phyloP scores from a whole-genome alignment of 352 stramenopile genomes.

The Phytophthora sp. region DNA sequence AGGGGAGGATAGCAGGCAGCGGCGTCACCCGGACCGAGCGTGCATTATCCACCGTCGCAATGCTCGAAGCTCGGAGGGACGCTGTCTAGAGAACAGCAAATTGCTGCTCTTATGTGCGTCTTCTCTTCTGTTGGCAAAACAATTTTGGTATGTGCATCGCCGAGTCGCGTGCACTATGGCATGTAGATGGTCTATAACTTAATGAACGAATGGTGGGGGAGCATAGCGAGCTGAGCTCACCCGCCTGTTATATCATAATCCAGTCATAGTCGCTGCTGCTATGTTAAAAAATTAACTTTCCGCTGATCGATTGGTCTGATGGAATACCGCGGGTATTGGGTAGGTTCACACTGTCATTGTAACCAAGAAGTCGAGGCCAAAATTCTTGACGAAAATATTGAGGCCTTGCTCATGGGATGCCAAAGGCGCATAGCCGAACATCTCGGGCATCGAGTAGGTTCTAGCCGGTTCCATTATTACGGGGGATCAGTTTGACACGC shows the following conservation, averaged over 20 bases:
- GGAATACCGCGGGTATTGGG: no score
- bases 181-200: constrained; percentile 33
- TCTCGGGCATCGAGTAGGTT: background rate
- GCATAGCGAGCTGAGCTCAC: background rate
- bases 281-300: background rate
- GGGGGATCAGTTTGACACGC: background rate
- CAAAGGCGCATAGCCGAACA: no score
- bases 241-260: background rate
- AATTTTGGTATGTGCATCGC: constrained; percentile 14
- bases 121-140: constrained; percentile 11
- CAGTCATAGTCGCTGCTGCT: background rate
- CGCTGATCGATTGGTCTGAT: no score
- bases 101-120: background rate
- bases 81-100: constrained; percentile 20
- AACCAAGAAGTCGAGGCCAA: background rate
- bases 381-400: no score
- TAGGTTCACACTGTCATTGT: no score
- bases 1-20: constrained; percentile 20
- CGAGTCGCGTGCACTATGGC: background rate
- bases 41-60: constrained; percentile 21
- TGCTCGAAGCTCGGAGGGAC: constrained; percentile 29
- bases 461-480: background rate
- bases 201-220: constrained; percentile 9
- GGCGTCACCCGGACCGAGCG: constrained; percentile 11
- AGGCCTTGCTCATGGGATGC: no score